Percentiles rank a stretch among this genome's conserved stretches.
Evolutionary conservation across 208 protist genomes (phyloP).

Genomic region (Acanthamoeba royreba): DNA sequence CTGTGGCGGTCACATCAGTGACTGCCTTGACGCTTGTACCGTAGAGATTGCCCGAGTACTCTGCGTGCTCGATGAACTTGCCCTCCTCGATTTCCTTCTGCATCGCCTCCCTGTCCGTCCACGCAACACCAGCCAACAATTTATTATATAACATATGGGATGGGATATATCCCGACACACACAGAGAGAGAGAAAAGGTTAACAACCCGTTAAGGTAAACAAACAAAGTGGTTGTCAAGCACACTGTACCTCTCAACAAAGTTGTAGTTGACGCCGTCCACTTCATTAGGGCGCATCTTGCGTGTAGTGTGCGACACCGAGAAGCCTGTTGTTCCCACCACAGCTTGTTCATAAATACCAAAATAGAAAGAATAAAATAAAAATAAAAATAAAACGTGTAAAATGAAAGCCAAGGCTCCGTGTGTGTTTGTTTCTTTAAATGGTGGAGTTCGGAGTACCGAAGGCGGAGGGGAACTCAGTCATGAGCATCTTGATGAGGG

Average conservation of each 20-base stretch:
- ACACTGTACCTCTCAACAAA: not conserved
- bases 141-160: too few relatives aligned
- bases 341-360: not conserved
- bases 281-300: constrained; percentile 69
- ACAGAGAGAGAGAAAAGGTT: too few relatives aligned
- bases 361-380: not conserved
- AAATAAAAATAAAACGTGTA: too few relatives aligned
- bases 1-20: not conserved
- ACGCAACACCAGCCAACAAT: too few relatives aligned
- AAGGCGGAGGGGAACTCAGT: constrained; percentile 72
- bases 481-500: constrained; percentile 72
- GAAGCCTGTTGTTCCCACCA: constrained; percentile 46
- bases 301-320: constrained; percentile 80
- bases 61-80: constrained; percentile 76
- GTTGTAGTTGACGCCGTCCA: constrained; percentile 58
- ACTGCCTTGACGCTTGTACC: constrained; percentile 71
- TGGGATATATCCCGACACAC: too few relatives aligned
- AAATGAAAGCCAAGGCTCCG: too few relatives aligned
- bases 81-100: constrained; percentile 69
- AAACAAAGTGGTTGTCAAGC: too few relatives aligned
- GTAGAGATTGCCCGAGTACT: constrained; percentile 81
- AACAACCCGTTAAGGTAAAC: too few relatives aligned
- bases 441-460: too few relatives aligned
- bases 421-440: too few relatives aligned
- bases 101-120: constrained; percentile 59